Evolutionary conservation across 257 asterid species (phyloP).

Genomic region (Lycium ferocissimum): DNA sequence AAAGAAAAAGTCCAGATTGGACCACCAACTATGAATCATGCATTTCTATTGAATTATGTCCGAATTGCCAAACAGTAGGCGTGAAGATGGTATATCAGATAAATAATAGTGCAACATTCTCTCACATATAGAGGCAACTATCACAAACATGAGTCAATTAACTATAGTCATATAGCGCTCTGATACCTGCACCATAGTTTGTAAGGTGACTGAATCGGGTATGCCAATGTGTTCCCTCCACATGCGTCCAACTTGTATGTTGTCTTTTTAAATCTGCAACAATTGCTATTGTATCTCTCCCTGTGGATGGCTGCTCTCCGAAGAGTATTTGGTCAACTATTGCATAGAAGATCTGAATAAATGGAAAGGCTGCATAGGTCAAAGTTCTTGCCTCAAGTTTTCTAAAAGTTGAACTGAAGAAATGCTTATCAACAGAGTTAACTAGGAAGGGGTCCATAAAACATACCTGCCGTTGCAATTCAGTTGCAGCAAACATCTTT

Average conservation of each 20-base stretch:
- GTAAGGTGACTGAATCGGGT: conserved; percentile 91
- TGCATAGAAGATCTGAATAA: conserved; percentile 76
- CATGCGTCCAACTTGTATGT: conserved; percentile 83
- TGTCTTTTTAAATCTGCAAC: conserved; percentile 78
- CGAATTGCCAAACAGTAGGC: conserved; percentile 4
- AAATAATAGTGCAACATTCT: neutral
- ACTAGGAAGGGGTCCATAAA: conserved; percentile 26
- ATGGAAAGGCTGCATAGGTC: conserved; percentile 28
- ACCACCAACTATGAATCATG: conserved; percentile 5
- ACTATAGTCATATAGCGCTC: neutral
- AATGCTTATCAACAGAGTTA: conserved; percentile 25
- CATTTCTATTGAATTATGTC: neutral
- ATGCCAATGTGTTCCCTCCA: conserved; percentile 95
- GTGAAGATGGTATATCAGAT: conserved; percentile 27
- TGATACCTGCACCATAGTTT: conserved; percentile 90
- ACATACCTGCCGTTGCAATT: conserved; percentile 93
- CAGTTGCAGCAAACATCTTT: conserved; percentile 90
- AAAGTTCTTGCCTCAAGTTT: conserved; percentile 10
- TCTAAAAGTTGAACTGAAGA: neutral
- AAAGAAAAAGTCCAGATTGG: conserved; percentile 7
- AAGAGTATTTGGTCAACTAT: conserved; percentile 84
- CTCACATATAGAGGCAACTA: conserved; percentile 21
- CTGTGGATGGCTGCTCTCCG: conserved; percentile 60
- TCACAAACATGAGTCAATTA: conserved; percentile 23
- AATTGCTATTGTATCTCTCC: conserved; percentile 55